Conservation (phyloP, 164 flowering plant species). For the Protea cynaroides region DNA sequence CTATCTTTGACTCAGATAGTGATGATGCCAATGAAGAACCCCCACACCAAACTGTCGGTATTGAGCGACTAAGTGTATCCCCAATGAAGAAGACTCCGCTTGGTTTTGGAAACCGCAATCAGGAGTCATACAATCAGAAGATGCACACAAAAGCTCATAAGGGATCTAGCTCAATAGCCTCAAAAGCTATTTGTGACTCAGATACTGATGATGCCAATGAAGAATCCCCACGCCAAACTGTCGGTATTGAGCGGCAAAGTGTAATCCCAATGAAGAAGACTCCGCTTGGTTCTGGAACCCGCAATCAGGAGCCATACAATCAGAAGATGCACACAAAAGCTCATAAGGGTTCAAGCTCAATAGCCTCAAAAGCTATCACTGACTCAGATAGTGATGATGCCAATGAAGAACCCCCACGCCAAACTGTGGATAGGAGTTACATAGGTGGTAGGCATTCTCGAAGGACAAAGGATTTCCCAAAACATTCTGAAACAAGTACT, state of each 20-base stretch:
- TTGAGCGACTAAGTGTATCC: constrained; percentile 17
- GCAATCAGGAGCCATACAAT: constrained; percentile 12
- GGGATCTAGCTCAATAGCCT: constrained; percentile 17
- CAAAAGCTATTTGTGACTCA: constrained; percentile 29
- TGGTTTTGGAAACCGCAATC: constrained; percentile 8
- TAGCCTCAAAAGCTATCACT: constrained; percentile 19
- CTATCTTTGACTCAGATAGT: constrained; percentile 33
- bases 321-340: constrained; percentile 10
- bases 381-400: constrained; percentile 30
- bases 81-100: constrained; percentile 11
- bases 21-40: constrained; percentile 26
- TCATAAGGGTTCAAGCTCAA: constrained; percentile 15
- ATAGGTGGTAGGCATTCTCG: constrained; percentile 34
- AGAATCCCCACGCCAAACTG: constrained; percentile 15
- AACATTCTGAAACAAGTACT: constrained; percentile 14
- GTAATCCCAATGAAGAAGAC: constrained; percentile 11
- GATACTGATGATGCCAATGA: constrained; percentile 29
- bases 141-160: constrained; percentile 4
- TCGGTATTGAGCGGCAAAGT: constrained; percentile 17
- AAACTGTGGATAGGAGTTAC: constrained; percentile 15
- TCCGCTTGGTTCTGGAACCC: constrained; percentile 11
- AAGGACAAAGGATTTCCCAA: constrained; percentile 44
- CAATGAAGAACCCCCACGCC: constrained; percentile 25
- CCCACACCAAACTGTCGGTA: constrained; percentile 15
- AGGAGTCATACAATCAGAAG: constrained; percentile 17